Evolutionary conservation across 1,139 yeast genomes (phyloP), one percentile per base, ranked within the genome.

Genomic region (Yamadazyma dendronema): DNA sequence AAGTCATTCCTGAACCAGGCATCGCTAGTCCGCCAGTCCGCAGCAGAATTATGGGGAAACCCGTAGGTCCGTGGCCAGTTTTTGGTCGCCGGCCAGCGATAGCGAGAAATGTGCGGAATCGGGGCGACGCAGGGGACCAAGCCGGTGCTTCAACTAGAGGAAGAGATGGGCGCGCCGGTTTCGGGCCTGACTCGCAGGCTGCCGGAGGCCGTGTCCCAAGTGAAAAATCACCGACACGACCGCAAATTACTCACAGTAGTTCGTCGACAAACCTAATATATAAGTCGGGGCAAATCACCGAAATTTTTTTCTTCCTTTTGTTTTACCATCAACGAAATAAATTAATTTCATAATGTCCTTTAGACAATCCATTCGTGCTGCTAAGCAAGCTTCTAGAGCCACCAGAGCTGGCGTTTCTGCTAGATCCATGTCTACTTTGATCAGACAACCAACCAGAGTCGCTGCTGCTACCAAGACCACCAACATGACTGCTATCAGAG

Each of bases 381-480:
- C 84, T 53, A 77, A 79, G 62, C 63, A 68, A 52, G 82, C 81
- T 57, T 69, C 80, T 51, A 59, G 64, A 54, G 73, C 77, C 47
- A 53, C 71, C 50, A 72, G 67, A 61, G 62, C 72, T 47, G 22
- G 22, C 9, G 68, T 72, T 46, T 71, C 84, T 55, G 77, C 75
- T 70, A 81, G 89, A 79, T 75, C 87, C 50, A 67, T 83, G 53
- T 67, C 85, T 48, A 73, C 81, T 48, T 72, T 82, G 53, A 73
- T 82, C 46, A 59, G 74, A 48, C 16, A 73, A 51, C 65, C 70
- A 65, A 73, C 80, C 56, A 41, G 43, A 37, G 29, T 40, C 43
- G 61, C 67, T 39, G 59, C 67, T 38, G 49, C 58, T 12, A 35
- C 24, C 24, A 15, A 36, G 17, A 35, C 33, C 25, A 19, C 28